Percentiles rank a stretch among this genome's conserved stretches.
phyloP scores from a whole-genome alignment of 1,284 basidiomycete species.

The Sutorius eximius region DNA sequence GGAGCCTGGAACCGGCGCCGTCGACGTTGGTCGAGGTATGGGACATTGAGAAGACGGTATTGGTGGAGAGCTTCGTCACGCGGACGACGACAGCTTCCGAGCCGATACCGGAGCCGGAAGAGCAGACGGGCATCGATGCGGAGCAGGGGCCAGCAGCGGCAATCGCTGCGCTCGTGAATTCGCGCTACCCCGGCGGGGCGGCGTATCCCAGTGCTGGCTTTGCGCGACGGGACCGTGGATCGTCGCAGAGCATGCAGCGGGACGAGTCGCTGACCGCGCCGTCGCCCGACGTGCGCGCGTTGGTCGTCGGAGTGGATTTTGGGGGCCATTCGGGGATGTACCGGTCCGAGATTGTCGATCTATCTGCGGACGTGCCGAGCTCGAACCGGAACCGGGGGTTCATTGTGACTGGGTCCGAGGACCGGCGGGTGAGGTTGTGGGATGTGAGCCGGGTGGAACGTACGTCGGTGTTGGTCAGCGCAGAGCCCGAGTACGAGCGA shows the following conservation, averaged over 20 bases:
- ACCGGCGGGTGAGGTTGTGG: slow-evolving; percentile 80
- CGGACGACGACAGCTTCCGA: slow-evolving; percentile 45
- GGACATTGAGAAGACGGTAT: slow-evolving; percentile 69
- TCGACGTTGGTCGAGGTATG: slow-evolving; percentile 71
- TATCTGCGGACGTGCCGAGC: slow-evolving; percentile 41
- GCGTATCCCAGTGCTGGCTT: slow-evolving; percentile 27
- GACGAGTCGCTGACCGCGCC: slow-evolving; percentile 44
- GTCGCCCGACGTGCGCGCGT: slow-evolving; percentile 60
- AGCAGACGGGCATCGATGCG: slow-evolving; percentile 50
- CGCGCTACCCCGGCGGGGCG: slow-evolving; percentile 40
- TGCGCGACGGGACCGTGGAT: slow-evolving; percentile 25
- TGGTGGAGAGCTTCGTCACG: slow-evolving; percentile 71
- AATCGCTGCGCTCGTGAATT: slow-evolving; percentile 56
- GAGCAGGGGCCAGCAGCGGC: slow-evolving; percentile 66
- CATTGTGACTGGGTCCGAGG: slow-evolving; percentile 80
- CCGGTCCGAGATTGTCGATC: slow-evolving; percentile 55
- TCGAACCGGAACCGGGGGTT: slow-evolving; percentile 58
- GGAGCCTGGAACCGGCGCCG: slow-evolving; percentile 39
- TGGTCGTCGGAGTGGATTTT: slow-evolving; percentile 71
- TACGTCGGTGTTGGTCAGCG: slow-evolving; percentile 71
- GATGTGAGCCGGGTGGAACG: slow-evolving; percentile 72
- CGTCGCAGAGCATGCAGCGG: slow-evolving; percentile 32
- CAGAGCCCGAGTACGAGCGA: slow-evolving; percentile 66
- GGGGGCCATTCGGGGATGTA: slow-evolving; percentile 61
- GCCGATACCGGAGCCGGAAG: slow-evolving; percentile 50